Conservation (phyloP, 2,329 filamentous ascomycete species). For the Hypocrella siamensis region DNA sequence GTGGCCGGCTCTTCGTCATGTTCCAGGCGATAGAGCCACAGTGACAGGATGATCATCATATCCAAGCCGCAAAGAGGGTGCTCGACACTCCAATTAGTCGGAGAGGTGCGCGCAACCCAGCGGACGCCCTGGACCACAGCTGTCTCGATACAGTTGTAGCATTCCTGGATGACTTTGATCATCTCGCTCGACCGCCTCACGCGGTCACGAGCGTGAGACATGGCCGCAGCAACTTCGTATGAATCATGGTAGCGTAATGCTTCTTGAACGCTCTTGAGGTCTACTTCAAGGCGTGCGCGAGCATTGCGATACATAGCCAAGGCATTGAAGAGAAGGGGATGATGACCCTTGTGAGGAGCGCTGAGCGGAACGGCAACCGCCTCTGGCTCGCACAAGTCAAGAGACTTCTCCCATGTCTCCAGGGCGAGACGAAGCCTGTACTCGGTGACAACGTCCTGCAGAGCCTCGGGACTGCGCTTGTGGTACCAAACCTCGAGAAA, state of each 20-base stretch:
- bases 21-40: slow-evolving; percentile 98
- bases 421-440: slow-evolving; percentile 92
- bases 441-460: slow-evolving; percentile 94
- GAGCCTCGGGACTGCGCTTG: slow-evolving; percentile 91
- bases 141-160: slow-evolving; percentile 94
- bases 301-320: slow-evolving; percentile 96
- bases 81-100: slow-evolving; percentile 98
- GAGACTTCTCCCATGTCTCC: slow-evolving; percentile 97
- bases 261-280: slow-evolving; percentile 90
- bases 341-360: slow-evolving; percentile 89
- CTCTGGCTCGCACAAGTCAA: slow-evolving; percentile 87
- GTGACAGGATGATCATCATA: slow-evolving; percentile 90
- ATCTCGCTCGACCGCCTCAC: slow-evolving; percentile 93
- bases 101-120: slow-evolving; percentile 94
- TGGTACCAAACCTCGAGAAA: slow-evolving; percentile 99
- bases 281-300: slow-evolving; percentile 79
- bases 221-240: slow-evolving; percentile 90
- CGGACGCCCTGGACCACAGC: slow-evolving; percentile 87
- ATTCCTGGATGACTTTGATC: slow-evolving; percentile 97
- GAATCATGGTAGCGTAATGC: slow-evolving; percentile 92
- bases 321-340: slow-evolving; percentile 94
- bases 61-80: slow-evolving; percentile 94
- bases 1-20: slow-evolving; percentile 88
- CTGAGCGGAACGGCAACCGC: slow-evolving; percentile 76
- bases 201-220: slow-evolving; percentile 86